Conservation (phyloP, 257 asterid genomes). For the Solanum medicagineum region DNA sequence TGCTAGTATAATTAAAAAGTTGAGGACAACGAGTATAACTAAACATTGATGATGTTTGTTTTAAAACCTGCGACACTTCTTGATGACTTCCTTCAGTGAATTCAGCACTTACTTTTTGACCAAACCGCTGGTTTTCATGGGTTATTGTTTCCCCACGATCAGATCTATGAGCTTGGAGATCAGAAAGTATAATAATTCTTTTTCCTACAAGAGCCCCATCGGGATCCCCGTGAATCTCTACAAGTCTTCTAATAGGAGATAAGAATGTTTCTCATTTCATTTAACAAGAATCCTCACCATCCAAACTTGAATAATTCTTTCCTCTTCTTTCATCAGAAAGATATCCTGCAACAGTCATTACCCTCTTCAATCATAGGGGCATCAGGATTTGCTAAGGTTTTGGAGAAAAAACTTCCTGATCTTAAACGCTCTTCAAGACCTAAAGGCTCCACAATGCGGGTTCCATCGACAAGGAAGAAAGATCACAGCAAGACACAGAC, state of each 20-base stretch:
- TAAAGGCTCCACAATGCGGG: slow-evolving; percentile 31
- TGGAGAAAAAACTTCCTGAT: slow-evolving; percentile 14
- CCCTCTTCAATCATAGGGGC: slow-evolving; percentile 1
- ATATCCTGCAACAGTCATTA: slow-evolving; percentile 15
- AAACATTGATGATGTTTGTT: slow-evolving; percentile 43
- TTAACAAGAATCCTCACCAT: slow-evolving; percentile 33
- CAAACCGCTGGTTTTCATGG: slow-evolving; percentile 9
- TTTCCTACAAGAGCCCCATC: slow-evolving; percentile 57
- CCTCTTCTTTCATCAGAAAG: slow-evolving; percentile 9
- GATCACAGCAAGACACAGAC: neutral
- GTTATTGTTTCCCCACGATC: slow-evolving; percentile 10
- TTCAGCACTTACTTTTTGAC: slow-evolving; percentile 17
- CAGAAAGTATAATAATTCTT: slow-evolving; percentile 7
- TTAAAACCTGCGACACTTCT: slow-evolving; percentile 5
- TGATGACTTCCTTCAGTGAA: slow-evolving; percentile 12
- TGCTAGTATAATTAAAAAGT: neutral
- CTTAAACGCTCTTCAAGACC: slow-evolving; percentile 16
- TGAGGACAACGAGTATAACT: neutral
- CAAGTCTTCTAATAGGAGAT: neutral
- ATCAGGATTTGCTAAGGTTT: slow-evolving; percentile 19
- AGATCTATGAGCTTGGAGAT: slow-evolving; percentile 13
- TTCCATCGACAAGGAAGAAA: slow-evolving; percentile 28
- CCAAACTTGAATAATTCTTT: slow-evolving; percentile 8
- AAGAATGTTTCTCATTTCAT: slow-evolving; percentile 1
- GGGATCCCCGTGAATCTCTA: slow-evolving; percentile 3